Conservation (phyloP, 805 yeast genomes). For the Candida maesae region DNA sequence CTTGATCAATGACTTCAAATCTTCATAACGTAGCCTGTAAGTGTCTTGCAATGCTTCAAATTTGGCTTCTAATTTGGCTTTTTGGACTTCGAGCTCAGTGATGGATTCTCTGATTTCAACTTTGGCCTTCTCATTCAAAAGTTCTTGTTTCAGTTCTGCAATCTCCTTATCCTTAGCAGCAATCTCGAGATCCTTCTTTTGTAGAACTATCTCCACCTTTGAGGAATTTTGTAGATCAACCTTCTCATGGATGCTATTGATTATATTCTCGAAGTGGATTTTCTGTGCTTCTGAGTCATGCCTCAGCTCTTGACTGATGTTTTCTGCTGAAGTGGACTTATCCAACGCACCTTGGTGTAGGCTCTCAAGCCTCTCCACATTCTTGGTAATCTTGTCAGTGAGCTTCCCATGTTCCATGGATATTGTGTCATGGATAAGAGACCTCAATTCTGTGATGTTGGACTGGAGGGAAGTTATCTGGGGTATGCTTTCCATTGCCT, state of each 20-base stretch:
- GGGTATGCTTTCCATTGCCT: no score
- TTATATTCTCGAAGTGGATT: neutral
- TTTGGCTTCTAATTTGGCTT: conserved; percentile 18
- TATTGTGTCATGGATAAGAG: no score
- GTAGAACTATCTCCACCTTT: neutral
- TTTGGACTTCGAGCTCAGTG: conserved; percentile 14
- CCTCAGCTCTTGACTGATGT: neutral
- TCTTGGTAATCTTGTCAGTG: neutral
- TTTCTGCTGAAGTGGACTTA: neutral
- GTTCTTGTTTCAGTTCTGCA: conserved; percentile 11
- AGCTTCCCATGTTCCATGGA: neutral
- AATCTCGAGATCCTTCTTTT: conserved; percentile 12
- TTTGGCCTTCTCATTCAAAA: conserved; percentile 3
- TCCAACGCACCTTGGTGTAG: neutral
- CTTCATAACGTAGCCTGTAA: conserved; percentile 24
- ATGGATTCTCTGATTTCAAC: conserved; percentile 11
- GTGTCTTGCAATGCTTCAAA: conserved; percentile 25
- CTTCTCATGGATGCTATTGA: neutral
- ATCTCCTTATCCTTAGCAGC: conserved; percentile 19
- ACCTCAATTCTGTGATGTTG: no score
- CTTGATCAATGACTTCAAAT: conserved; percentile 27
- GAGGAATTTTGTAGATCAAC: neutral
- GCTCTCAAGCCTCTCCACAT: neutral
- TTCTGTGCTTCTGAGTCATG: neutral
- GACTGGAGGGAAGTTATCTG: no score